Conservation (phyloP, 2,329 filamentous ascomycete species). For the Magnaporthales sp. region DNA sequence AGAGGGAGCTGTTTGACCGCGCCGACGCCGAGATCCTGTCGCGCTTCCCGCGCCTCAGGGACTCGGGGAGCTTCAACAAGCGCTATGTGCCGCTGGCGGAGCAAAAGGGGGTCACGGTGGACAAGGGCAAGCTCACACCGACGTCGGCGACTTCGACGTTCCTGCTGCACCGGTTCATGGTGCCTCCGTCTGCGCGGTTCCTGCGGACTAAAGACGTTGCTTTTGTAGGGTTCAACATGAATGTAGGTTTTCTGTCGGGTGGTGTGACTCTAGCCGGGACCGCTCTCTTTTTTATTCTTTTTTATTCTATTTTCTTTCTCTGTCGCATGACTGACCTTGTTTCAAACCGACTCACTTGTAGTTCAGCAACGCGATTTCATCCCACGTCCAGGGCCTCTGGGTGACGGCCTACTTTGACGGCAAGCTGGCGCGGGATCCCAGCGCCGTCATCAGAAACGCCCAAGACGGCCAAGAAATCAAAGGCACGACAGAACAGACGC, state of each 20-base stretch:
- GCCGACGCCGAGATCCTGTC: conserved; percentile 45
- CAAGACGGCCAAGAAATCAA: neutral
- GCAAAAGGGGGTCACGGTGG: conserved; percentile 23
- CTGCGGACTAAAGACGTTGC: conserved; percentile 30
- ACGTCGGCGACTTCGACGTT: conserved; percentile 17
- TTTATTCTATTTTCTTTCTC: neutral
- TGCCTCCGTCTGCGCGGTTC: conserved; percentile 29
- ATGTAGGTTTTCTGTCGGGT: too few species aligned
- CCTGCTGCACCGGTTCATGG: conserved; percentile 36
- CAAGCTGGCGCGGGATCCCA: conserved; percentile 24
- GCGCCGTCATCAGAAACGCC: conserved; percentile 7
- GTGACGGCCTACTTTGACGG: conserved; percentile 55
- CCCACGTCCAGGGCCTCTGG: conserved; percentile 50
- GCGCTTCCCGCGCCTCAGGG: conserved; percentile 41
- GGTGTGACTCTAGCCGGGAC: too few species aligned
- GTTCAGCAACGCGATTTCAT: conserved; percentile 23
- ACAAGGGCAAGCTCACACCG: conserved; percentile 22
- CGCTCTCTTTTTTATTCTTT: conserved; percentile 23
- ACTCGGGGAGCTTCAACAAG: conserved; percentile 40
- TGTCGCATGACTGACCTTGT: neutral
- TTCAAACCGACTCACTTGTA: neutral
- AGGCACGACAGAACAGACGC: conserved; percentile 22
- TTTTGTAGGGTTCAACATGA: conserved; percentile 35
- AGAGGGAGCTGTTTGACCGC: conserved; percentile 24
- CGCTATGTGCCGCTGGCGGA: conserved; percentile 33